phyloP scores from a whole-genome alignment of 352 stramenopile species.

The Peronosclerospora sorghi region DNA sequence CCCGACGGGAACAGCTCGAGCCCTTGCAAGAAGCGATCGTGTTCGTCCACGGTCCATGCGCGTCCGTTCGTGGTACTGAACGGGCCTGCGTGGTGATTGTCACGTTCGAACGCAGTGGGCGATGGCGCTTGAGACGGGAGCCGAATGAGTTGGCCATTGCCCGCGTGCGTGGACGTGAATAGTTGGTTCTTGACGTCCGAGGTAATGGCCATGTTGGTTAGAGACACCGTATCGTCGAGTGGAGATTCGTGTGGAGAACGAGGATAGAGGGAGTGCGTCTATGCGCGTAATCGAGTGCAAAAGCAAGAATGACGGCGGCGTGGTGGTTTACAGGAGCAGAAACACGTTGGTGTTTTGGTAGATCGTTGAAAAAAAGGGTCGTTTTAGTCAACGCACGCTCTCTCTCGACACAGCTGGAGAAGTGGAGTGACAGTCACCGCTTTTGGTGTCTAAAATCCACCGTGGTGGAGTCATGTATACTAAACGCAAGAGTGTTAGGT shows the following conservation, averaged over 20 bases:
- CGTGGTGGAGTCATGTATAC: neutral
- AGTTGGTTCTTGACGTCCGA: conserved; percentile 39
- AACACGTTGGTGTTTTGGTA: conserved; percentile 1
- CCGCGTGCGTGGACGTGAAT: conserved; percentile 15
- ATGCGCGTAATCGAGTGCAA: conserved; percentile 4
- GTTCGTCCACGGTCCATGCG: conserved; percentile 34
- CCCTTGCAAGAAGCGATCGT: conserved; percentile 47
- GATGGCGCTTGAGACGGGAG: conserved; percentile 15
- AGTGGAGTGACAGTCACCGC: conserved; percentile 5
- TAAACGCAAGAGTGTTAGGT: neutral
- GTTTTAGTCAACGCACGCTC: conserved; percentile 9
- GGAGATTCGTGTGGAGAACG: neutral
- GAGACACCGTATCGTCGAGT: neutral
- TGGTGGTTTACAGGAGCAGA: conserved; percentile 5
- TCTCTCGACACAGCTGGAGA: conserved; percentile 9
- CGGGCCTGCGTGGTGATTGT: conserved; percentile 12
- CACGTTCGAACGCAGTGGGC: conserved; percentile 5
- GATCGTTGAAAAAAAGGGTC: conserved; percentile 8
- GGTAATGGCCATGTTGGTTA: conserved; percentile 28
- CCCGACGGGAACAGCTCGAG: conserved; percentile 51
- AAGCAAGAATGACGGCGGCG: conserved; percentile 17
- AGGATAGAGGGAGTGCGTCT: neutral
- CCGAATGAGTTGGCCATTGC: conserved; percentile 22
- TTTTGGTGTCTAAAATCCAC: conserved; percentile 9
- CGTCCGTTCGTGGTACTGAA: conserved; percentile 20